A percentile compares a stretch with the other conserved stretches of the same genome.
These are phyloP conservation scores for Drechslerella dactyloides DNA, from an alignment of 2,329 filamentous ascomycete species.

Conservation along the genomic window DNA sequence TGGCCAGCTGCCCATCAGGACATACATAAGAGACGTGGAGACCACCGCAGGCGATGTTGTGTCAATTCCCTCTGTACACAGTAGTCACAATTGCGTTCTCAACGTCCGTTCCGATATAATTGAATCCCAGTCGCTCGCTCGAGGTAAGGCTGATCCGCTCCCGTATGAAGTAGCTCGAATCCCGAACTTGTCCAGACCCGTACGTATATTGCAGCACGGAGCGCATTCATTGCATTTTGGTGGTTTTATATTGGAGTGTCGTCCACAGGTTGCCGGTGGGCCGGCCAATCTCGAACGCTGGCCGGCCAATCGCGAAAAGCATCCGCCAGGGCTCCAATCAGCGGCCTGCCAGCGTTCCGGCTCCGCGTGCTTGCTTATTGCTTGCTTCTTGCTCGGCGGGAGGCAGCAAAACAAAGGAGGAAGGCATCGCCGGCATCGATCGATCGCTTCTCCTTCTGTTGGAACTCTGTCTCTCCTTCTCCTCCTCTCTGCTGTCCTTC, in stretches of 20 bases:
- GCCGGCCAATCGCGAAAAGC: neutral
- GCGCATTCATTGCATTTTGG: too few relatives aligned
- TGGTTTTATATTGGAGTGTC: neutral
- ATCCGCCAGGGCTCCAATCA: neutral
- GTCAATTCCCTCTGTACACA: too few relatives aligned
- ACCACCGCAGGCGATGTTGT: too few relatives aligned
- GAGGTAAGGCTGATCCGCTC: too few relatives aligned
- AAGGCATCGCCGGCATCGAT: conserved; percentile 19
- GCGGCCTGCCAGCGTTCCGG: neutral
- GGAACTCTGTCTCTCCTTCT: neutral
- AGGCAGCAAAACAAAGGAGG: conserved; percentile 21
- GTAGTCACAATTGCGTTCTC: too few relatives aligned
- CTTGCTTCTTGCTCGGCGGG: neutral
- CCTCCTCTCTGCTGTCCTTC: neutral
- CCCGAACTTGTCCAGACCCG: too few relatives aligned
- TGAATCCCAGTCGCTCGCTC: too few relatives aligned
- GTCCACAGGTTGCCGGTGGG: conserved; percentile 15
- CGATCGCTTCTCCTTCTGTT: neutral
- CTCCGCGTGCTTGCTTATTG: neutral
- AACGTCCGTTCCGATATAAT: too few relatives aligned
- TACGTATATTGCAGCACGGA: too few relatives aligned
- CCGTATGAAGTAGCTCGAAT: too few relatives aligned
- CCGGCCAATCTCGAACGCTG: conserved; percentile 32
- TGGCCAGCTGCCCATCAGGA: too few relatives aligned
- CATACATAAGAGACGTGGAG: too few relatives aligned